A percentile compares a stretch with the other conserved stretches of the same genome.
Evolutionary conservation across 2,329 filamentous ascomycete genomes (phyloP).

Genomic region (Neocucurbitaria cava): DNA sequence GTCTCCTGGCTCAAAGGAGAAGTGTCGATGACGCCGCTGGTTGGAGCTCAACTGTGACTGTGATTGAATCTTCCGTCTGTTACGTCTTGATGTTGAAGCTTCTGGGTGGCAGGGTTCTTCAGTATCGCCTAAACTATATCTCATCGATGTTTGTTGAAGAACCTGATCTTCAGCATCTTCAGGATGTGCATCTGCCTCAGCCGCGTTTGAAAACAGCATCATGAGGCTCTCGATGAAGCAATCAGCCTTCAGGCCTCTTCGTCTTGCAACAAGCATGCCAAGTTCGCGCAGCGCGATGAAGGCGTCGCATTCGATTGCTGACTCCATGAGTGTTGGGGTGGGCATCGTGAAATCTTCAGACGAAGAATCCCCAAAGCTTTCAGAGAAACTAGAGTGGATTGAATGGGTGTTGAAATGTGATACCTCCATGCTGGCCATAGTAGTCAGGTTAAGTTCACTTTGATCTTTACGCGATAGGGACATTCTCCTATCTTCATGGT

Average conservation of each 20-base stretch:
- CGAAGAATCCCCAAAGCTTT: constrained; percentile 37
- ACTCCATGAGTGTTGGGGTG: constrained; percentile 5
- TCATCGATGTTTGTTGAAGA: neutral
- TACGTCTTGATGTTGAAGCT: constrained; percentile 2
- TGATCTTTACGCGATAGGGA: constrained; percentile 38
- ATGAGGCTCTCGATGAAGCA: constrained; percentile 44
- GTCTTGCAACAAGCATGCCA: constrained; percentile 42
- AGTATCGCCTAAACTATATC: neutral
- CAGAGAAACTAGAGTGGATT: constrained; percentile 43
- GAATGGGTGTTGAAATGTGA: constrained; percentile 15
- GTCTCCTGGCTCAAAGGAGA: constrained; percentile 55
- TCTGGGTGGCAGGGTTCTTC: neutral
- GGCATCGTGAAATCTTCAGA: constrained; percentile 34
- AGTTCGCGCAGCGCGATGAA: constrained; percentile 45
- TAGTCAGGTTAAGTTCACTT: constrained; percentile 37
- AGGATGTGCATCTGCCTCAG: neutral
- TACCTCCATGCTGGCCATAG: constrained; percentile 7
- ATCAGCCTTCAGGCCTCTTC: constrained; percentile 43
- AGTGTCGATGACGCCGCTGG: constrained; percentile 41
- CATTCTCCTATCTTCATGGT: constrained; percentile 12
- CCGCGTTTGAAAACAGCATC: constrained; percentile 33
- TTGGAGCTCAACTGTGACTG: constrained; percentile 26
- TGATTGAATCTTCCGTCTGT: constrained; percentile 19
- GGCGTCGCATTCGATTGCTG: constrained; percentile 36
- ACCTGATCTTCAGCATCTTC: neutral